Evolutionary conservation across 2,329 filamentous ascomycete species (phyloP), one percentile per base, ranked within the genome.

Genomic region (Hansfordia pulvinata): DNA sequence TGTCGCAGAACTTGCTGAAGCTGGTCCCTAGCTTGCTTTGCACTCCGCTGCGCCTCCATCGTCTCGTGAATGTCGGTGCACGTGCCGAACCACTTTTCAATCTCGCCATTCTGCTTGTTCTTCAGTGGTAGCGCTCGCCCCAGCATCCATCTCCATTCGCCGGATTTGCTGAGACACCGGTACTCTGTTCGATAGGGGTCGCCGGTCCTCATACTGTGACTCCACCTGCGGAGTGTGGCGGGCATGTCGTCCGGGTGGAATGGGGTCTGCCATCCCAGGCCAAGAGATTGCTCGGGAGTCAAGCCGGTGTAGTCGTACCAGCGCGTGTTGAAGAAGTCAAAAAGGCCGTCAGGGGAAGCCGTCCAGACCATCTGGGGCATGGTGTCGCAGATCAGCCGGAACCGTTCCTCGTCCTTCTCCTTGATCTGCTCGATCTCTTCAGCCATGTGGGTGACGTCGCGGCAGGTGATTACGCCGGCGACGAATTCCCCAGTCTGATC

Each of bases 221-320:
- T 43, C 80, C 78, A 86, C 29, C 58, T 54, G 23, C 56, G 56
- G 3, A 43, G 41, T 0, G 70, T 64, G n/a, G 62, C 56, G 1
- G 53, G 38, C 47, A 78, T 58, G 35, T 86, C 80, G 16, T 85
- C 79, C 0, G 69, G 67, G 38, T 85, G 79, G 35, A 84, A 78
- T 1, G 71, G 62, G 3, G 60, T 52, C 39, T 59, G 54, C 76
- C 77, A 83, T 2, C 64, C 65, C 17, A 58, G 42, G 1, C 77
- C 78, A 3, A 77, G 37, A 15, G 71, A 79, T 8, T 74, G 56
- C 23, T 77, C 68, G 8, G 62, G 57, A 0, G 61, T 63, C 14
- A 84, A 50, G 0, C 81, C 77, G 0, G 81, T 86, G 39, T 81
- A 86, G n/a, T 70, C 65, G 41, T 81, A 82, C 77, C 80, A 88